These are phyloP conservation scores for Fomitopsis schrenkii DNA, from an alignment of 1,284 basidiomycete species.

Conservation along the genomic window DNA sequence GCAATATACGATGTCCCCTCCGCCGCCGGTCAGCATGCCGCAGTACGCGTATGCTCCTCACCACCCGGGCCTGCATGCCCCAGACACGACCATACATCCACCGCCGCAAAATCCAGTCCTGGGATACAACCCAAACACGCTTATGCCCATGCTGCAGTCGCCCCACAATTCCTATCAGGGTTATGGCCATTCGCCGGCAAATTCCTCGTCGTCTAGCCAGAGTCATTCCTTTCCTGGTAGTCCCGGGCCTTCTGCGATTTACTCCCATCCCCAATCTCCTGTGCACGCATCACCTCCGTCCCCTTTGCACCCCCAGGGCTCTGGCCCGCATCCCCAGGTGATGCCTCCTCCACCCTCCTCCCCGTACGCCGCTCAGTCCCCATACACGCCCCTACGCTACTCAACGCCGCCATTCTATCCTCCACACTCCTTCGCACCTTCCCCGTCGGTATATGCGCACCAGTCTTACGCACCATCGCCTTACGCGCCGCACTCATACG, in stretches of 20 bases:
- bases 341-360: conserved; percentile 20
- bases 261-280: conserved; percentile 17
- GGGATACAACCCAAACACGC: conserved; percentile 24
- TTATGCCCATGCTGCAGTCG: conserved; percentile 25
- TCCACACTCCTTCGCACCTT: conserved; percentile 38
- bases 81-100: conserved; percentile 25
- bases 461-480: conserved; percentile 29
- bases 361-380: conserved; percentile 29
- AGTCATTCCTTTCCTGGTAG: conserved; percentile 23
- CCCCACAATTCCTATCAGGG: conserved; percentile 20
- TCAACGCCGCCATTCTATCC: conserved; percentile 37
- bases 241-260: conserved; percentile 12
- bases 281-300: conserved; percentile 29
- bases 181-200: conserved; percentile 31
- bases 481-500: conserved; percentile 30
- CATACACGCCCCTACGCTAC: conserved; percentile 40
- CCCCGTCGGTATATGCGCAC: conserved; percentile 34
- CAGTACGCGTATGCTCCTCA: conserved; percentile 34
- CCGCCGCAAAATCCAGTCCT: conserved; percentile 26
- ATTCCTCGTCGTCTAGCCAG: conserved; percentile 23
- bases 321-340: conserved; percentile 11
- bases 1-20: conserved; percentile 44
- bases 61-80: conserved; percentile 29
- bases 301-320: conserved; percentile 18
- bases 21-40: conserved; percentile 34